phyloP scores from a whole-genome alignment of 2,329 filamentous ascomycete genomes.

The Dendrostoma leiphaemia region DNA sequence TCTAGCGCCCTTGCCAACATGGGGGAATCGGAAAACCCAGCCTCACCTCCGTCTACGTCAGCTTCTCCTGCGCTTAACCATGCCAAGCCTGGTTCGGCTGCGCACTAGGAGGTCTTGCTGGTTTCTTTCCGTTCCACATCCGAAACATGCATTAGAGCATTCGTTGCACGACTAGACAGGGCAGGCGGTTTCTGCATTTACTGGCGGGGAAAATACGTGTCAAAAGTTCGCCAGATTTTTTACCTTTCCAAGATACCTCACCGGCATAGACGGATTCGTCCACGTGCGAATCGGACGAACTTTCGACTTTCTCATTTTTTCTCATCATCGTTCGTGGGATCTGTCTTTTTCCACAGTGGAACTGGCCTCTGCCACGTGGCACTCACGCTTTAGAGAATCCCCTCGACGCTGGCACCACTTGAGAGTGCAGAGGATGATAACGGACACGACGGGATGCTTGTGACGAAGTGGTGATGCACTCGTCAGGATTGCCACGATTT shows the following conservation, averaged over 20 bases:
- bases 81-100: conserved; percentile 50
- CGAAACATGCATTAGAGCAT: conserved; percentile 44
- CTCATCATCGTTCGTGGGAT: conserved; percentile 9
- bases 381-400: neutral
- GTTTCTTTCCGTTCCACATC: conserved; percentile 29
- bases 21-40: conserved; percentile 58
- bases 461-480: conserved; percentile 10
- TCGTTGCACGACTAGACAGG: conserved; percentile 45
- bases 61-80: conserved; percentile 67
- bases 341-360: conserved; percentile 17
- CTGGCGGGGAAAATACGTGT: conserved; percentile 43
- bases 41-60: conserved; percentile 68
- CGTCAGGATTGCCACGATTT: conserved; percentile 1
- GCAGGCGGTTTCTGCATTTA: conserved; percentile 48
- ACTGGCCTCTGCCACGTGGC: conserved; percentile 5
- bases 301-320: conserved; percentile 10
- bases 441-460: conserved; percentile 16
- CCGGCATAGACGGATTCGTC: conserved; percentile 42
- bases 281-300: conserved; percentile 30
- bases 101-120: conserved; percentile 52
- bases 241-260: conserved; percentile 46
- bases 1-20: conserved; percentile 56
- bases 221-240: conserved; percentile 45
- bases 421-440: conserved; percentile 10
- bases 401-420: neutral